Evolutionary conservation across 2,329 filamentous ascomycete genomes (phyloP).

Genomic region (Mycocentrospora acerina): DNA sequence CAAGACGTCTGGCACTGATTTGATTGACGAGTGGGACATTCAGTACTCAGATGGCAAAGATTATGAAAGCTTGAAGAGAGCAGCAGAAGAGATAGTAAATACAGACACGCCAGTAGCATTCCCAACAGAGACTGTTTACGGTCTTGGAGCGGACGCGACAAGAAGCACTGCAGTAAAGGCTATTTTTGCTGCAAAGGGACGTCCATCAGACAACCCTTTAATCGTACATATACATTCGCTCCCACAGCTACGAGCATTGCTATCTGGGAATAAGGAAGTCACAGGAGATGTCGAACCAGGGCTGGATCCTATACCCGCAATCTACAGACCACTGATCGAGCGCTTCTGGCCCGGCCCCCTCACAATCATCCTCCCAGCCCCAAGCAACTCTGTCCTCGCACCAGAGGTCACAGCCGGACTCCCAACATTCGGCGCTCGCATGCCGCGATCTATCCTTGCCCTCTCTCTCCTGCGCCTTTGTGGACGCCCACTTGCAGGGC

Average conservation of each 20-base stretch:
- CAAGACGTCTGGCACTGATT: slow-evolving; percentile 25
- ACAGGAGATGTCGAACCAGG: neutral
- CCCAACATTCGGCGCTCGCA: slow-evolving; percentile 81
- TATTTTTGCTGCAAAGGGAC: slow-evolving; percentile 89
- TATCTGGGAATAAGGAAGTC: slow-evolving; percentile 41
- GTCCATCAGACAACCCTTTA: slow-evolving; percentile 91
- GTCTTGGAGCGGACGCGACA: slow-evolving; percentile 93
- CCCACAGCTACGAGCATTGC: slow-evolving; percentile 67
- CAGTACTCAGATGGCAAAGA: slow-evolving; percentile 45
- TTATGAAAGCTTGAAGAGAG: slow-evolving; percentile 59
- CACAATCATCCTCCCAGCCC: slow-evolving; percentile 83
- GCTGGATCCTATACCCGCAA: slow-evolving; percentile 61
- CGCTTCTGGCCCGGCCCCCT: slow-evolving; percentile 93
- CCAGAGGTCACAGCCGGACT: slow-evolving; percentile 90
- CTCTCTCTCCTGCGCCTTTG: slow-evolving; percentile 80
- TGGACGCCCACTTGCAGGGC: slow-evolving; percentile 79
- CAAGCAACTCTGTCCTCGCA: slow-evolving; percentile 68
- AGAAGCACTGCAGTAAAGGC: slow-evolving; percentile 78
- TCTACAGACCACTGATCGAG: slow-evolving; percentile 76
- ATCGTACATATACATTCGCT: slow-evolving; percentile 90
- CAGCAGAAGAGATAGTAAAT: slow-evolving; percentile 65
- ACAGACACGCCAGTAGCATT: slow-evolving; percentile 83
- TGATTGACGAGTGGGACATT: slow-evolving; percentile 41
- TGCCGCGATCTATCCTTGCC: slow-evolving; percentile 84
- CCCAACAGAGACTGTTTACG: slow-evolving; percentile 97